Percentiles rank a stretch among this genome's conserved stretches.
Evolutionary conservation across 1,284 basidiomycete species (phyloP).

Genomic region (Leccinum subrobustum): DNA sequence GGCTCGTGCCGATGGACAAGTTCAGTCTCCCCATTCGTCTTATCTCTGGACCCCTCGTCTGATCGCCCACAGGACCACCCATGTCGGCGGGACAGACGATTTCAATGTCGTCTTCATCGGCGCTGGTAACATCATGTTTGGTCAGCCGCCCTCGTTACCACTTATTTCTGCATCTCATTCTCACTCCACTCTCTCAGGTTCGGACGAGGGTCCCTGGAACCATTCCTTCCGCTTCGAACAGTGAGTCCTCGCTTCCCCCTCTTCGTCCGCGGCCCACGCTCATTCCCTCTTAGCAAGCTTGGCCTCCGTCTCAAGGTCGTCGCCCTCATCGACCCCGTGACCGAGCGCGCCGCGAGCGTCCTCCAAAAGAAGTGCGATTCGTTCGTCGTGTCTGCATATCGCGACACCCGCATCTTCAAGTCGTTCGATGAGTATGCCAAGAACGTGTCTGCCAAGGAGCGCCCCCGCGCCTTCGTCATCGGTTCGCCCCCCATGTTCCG

Average conservation of each 20-base stretch:
- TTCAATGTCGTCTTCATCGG: conserved; percentile 93
- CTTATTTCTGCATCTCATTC: too few relatives aligned
- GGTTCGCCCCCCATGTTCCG: conserved; percentile 95
- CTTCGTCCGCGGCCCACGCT: conserved; percentile 2
- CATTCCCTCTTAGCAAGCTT: conserved; percentile 70
- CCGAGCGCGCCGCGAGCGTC: conserved; percentile 78
- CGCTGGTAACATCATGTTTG: conserved; percentile 95
- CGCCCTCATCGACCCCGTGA: conserved; percentile 90
- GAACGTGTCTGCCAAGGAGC: conserved; percentile 60
- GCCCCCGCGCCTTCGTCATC: conserved; percentile 79
- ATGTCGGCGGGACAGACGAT: conserved; percentile 58
- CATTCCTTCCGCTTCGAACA: conserved; percentile 95
- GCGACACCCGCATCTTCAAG: conserved; percentile 86
- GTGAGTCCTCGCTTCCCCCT: conserved; percentile 40
- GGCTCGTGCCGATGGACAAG: conserved; percentile 79
- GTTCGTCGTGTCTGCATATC: conserved; percentile 93
- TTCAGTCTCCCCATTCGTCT: conserved; percentile 32
- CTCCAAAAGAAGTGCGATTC: conserved; percentile 91
- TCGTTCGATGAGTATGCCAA: conserved; percentile 86
- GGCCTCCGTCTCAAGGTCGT: conserved; percentile 95
- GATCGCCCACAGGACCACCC: conserved; percentile 44
- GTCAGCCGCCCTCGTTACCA: conserved; percentile 38
- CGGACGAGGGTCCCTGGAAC: conserved; percentile 78
- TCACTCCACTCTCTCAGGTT: too few relatives aligned
- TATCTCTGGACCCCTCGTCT: conserved; percentile 3